Conservation (phyloP, 2,329 filamentous ascomycete genomes). For the Phyllosticta citriasiana region DNA sequence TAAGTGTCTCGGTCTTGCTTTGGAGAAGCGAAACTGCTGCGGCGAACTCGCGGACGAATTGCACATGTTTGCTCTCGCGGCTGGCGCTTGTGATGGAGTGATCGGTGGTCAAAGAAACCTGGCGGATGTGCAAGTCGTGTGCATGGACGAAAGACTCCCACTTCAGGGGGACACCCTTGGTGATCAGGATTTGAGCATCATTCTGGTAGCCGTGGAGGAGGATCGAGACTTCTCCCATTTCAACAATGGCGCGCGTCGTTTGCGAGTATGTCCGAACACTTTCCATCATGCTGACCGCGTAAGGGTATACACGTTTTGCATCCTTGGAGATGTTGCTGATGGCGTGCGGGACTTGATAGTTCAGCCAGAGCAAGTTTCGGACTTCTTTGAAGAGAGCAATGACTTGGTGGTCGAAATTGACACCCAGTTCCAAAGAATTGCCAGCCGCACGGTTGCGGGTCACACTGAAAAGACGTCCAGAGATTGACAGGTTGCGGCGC, state of each 20-base stretch:
- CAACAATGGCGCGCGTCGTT: constrained; percentile 70
- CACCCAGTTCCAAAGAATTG: constrained; percentile 74
- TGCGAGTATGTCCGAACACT: constrained; percentile 90
- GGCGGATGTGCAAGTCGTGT: constrained; percentile 78
- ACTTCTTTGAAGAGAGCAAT: constrained; percentile 99
- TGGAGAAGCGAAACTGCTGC: constrained; percentile 80
- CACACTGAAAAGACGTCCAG: constrained; percentile 85
- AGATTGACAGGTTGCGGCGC: constrained; percentile 79
- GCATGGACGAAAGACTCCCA: constrained; percentile 99
- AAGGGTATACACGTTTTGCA: constrained; percentile 96
- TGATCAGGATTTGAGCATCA: constrained; percentile 72
- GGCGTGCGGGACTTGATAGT: constrained; percentile 85
- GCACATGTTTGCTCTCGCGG: constrained; percentile 83
- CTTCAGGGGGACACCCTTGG: constrained; percentile 77
- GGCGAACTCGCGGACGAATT: constrained; percentile 92
- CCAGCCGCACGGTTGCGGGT: constrained; percentile 80
- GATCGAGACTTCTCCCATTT: constrained; percentile 80
- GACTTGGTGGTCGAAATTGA: constrained; percentile 96
- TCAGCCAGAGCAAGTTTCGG: constrained; percentile 88
- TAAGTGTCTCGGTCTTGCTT: constrained; percentile 70
- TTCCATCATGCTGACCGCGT: constrained; percentile 96
- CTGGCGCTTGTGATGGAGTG: constrained; percentile 34
- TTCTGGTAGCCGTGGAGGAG: constrained; percentile 86
- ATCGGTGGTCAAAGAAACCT: constrained; percentile 41
- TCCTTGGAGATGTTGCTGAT: constrained; percentile 96